phyloP scores from a whole-genome alignment of 2,329 filamentous ascomycete species.

The Scedosporium dehoogii region DNA sequence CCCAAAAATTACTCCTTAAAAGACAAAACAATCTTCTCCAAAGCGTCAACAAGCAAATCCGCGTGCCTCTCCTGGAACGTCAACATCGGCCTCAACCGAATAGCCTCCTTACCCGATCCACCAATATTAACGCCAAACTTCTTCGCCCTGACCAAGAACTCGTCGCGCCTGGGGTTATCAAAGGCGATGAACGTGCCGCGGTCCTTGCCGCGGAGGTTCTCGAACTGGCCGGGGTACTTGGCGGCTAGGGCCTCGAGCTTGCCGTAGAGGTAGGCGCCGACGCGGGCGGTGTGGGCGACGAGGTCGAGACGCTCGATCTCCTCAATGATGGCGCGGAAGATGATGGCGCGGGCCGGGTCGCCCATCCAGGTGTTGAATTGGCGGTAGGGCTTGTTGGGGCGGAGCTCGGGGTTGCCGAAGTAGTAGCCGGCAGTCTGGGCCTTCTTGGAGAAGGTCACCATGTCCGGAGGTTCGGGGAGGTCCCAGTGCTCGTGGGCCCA shows the following conservation, averaged over 20 bases:
- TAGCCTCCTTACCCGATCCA: slow-evolving; percentile 64
- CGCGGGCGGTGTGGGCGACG: slow-evolving; percentile 67
- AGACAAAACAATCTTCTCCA: slow-evolving; percentile 62
- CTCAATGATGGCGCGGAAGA: slow-evolving; percentile 68
- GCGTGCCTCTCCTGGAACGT: slow-evolving; percentile 88
- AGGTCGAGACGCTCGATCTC: slow-evolving; percentile 68
- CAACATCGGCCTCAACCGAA: slow-evolving; percentile 80
- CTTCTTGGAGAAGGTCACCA: slow-evolving; percentile 86
- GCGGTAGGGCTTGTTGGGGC: slow-evolving; percentile 73
- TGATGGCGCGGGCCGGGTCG: slow-evolving; percentile 65
- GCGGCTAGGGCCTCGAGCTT: slow-evolving; percentile 57
- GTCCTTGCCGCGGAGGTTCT: slow-evolving; percentile 77
- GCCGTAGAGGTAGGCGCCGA: slow-evolving; percentile 68
- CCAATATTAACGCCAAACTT: slow-evolving; percentile 76
- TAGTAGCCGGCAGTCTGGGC: slow-evolving; percentile 79
- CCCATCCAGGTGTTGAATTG: slow-evolving; percentile 89
- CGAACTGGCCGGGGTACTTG: slow-evolving; percentile 67
- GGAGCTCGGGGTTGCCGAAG: slow-evolving; percentile 62
- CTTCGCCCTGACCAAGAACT: slow-evolving; percentile 73
- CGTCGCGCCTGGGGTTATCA: slow-evolving; percentile 71
- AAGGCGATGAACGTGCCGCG: slow-evolving; percentile 91
- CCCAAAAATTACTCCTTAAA: slow-evolving; percentile 9
- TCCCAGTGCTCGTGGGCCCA: slow-evolving; percentile 85
- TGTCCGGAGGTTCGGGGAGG: slow-evolving; percentile 61
- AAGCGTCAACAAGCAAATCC: slow-evolving; percentile 67